Evolutionary conservation across 129 eudicot genomes (phyloP).

Genomic region (Flaveria ramosissima): DNA sequence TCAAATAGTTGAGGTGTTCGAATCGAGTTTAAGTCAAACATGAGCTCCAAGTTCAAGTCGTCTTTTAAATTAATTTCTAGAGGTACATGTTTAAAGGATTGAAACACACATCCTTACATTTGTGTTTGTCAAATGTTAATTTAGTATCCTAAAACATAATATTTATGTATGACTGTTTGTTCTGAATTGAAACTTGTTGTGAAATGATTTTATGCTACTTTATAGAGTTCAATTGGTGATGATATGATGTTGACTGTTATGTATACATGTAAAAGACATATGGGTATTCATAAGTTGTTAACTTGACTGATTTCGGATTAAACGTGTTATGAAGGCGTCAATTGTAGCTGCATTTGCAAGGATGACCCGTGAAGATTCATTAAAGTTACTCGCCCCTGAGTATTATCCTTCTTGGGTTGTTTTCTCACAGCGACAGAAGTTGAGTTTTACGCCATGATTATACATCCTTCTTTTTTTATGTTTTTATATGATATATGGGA

Average conservation of each 20-base stretch:
- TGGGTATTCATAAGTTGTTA: conserved; percentile 1
- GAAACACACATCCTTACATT: background rate
- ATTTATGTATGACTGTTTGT: background rate
- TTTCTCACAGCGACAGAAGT: conserved; percentile 86
- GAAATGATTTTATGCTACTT: conserved; percentile 14
- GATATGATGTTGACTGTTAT: conserved; percentile 2
- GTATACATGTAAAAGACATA: conserved; percentile 15
- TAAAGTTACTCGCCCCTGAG: conserved; percentile 70
- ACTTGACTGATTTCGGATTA: conserved; percentile 21
- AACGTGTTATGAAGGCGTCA: conserved; percentile 52
- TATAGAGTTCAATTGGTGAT: background rate
- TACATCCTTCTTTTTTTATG: conserved; percentile 1
- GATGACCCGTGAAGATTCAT: conserved; percentile 95
- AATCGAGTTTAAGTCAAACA: background rate
- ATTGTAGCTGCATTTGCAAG: conserved; percentile 90
- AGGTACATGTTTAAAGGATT: no score
- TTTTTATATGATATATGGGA: conserved; percentile 1
- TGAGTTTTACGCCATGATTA: conserved; percentile 26
- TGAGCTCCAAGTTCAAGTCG: no score
- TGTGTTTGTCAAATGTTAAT: background rate
- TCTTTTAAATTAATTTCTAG: no score
- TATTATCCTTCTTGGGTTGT: conserved; percentile 95
- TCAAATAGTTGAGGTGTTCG: no score
- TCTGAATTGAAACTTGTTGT: conserved; percentile 14
- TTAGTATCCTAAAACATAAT: background rate